Evolutionary conservation across 169 alveolate genomes (phyloP).

Genomic region (Plasmodium fragile): DNA sequence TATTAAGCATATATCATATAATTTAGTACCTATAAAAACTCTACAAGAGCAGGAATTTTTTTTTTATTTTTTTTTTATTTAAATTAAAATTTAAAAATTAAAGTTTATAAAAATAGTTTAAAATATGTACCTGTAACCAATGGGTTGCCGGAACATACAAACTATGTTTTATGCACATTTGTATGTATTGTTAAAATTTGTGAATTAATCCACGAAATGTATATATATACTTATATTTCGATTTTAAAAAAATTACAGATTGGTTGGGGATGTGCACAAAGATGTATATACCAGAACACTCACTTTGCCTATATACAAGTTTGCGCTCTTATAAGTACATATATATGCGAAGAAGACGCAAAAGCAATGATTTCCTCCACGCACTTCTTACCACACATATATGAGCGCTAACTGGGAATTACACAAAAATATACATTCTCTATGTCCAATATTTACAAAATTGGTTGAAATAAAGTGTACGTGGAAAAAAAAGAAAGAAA

Average conservation of each 20-base stretch:
- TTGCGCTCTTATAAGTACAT: neutral
- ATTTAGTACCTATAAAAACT: neutral
- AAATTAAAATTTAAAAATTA: neutral
- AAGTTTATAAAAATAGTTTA: neutral
- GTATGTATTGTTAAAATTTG: neutral
- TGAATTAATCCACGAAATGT: neutral
- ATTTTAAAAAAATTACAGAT: neutral
- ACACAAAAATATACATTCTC: neutral
- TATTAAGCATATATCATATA: no score
- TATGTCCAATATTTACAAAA: neutral
- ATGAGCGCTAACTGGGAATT: neutral
- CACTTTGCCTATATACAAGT: neutral
- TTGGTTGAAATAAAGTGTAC: neutral
- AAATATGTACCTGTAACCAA: neutral
- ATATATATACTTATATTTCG: neutral
- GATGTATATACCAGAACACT: neutral
- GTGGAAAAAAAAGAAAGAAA: neutral
- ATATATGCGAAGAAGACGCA: neutral
- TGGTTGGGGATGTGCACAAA: neutral
- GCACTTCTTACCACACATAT: neutral
- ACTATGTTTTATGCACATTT: neutral
- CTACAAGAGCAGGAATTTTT: neutral
- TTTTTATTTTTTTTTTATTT: neutral
- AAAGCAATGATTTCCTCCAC: neutral
- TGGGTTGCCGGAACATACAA: neutral